phyloP scores from a whole-genome alignment of 352 stramenopile genomes.

The Phytophthora megakarya region DNA sequence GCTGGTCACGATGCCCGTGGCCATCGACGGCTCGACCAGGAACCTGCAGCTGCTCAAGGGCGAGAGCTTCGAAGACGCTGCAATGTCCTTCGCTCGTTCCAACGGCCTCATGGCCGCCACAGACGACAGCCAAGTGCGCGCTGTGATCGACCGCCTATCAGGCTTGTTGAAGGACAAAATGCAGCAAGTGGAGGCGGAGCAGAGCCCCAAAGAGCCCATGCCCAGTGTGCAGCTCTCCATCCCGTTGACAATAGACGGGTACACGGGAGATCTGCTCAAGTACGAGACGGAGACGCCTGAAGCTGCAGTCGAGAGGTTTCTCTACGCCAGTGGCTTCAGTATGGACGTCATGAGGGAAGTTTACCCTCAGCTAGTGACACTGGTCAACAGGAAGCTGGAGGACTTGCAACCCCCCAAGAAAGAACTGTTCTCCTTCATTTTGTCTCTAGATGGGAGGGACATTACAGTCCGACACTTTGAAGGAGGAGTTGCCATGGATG shows the following conservation, averaged over 20 bases:
- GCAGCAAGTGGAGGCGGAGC: conserved; percentile 48
- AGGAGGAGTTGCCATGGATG: conserved; percentile 53
- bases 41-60: conserved; percentile 73
- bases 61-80: conserved; percentile 70
- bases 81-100: conserved; percentile 61
- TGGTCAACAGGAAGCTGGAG: conserved; percentile 65
- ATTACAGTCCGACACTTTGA: conserved; percentile 75
- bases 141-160: conserved; percentile 71
- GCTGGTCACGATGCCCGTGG: conserved; percentile 69
- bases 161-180: conserved; percentile 66
- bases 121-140: conserved; percentile 53
- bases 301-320: conserved; percentile 67
- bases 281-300: conserved; percentile 64
- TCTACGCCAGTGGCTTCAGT: conserved; percentile 58
- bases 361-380: conserved; percentile 59
- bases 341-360: conserved; percentile 70
- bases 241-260: conserved; percentile 60
- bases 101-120: conserved; percentile 58
- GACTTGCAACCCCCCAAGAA: conserved; percentile 58
- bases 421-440: conserved; percentile 60
- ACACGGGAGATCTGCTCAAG: conserved; percentile 56
- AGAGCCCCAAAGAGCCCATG: conserved; percentile 16
- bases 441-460: conserved; percentile 58
- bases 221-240: conserved; percentile 63
- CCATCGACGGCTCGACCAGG: conserved; percentile 59